Percentiles rank a stretch among this genome's conserved stretches.
phyloP scores from a whole-genome alignment of 2,329 filamentous ascomycete species.

The Penicillium griseofulvum region DNA sequence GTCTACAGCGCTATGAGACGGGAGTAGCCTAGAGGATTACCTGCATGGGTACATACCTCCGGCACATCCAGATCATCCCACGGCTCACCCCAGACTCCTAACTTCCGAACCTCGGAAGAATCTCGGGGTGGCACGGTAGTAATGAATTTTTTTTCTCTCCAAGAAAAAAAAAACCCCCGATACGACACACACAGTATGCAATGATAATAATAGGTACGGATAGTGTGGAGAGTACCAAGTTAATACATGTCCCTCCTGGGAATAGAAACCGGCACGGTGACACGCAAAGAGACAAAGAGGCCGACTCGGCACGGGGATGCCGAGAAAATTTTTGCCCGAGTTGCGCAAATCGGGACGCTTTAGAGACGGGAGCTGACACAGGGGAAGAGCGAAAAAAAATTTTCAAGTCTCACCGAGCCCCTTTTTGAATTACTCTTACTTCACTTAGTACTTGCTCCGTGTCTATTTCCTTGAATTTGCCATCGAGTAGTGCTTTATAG shows the following conservation, averaged over 20 bases:
- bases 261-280: background rate
- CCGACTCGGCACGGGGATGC: conserved; percentile 23
- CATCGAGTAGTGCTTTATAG: background rate
- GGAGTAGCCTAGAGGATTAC: background rate
- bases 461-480: conserved; percentile 3
- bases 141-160: background rate
- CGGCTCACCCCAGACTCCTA: conserved; percentile 9
- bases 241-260: background rate
- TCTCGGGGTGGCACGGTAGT: conserved; percentile 6
- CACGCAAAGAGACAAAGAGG: background rate
- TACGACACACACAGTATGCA: background rate
- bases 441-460: conserved; percentile 17
- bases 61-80: background rate
- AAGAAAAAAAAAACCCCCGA: background rate
- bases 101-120: conserved; percentile 19
- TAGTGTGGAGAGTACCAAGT: background rate
- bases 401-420: conserved; percentile 12
- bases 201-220: background rate
- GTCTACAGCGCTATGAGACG: background rate
- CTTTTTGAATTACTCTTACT: conserved; percentile 12
- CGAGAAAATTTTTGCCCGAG: conserved; percentile 17
- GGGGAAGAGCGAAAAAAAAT: background rate
- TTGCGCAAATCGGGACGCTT: conserved; percentile 17
- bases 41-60: conserved; percentile 4
- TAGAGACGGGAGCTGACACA: conserved; percentile 19